Evolutionary conservation across 2,329 filamentous ascomycete species (phyloP).

Genomic region (Tympanopsis confertula): DNA sequence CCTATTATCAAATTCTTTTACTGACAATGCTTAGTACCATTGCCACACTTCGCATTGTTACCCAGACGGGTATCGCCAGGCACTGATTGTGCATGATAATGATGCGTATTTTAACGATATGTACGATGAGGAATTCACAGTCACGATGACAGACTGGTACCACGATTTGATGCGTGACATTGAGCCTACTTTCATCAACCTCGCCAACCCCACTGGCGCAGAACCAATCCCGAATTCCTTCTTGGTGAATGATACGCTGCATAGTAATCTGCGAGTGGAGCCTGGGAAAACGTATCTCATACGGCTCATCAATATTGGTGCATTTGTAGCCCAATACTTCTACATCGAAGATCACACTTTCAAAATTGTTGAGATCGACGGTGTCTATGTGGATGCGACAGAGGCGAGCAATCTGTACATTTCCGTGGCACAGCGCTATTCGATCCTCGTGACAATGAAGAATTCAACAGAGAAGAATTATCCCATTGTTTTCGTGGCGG

Average conservation of each 20-base stretch:
- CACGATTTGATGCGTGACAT: conserved; percentile 39
- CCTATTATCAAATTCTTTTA: too few relatives aligned
- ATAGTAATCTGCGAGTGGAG: conserved; percentile 28
- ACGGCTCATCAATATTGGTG: conserved; percentile 38
- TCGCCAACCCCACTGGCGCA: conserved; percentile 33
- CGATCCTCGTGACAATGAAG: conserved; percentile 33
- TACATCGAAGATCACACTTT: conserved; percentile 30
- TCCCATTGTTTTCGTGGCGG: conserved; percentile 23
- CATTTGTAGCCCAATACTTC: conserved; percentile 35
- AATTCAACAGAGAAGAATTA: conserved; percentile 31
- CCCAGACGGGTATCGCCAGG: conserved; percentile 43
- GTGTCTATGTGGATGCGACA: conserved; percentile 31
- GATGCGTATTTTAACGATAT: conserved; percentile 30
- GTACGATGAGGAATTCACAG: conserved; percentile 39
- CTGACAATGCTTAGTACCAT: conserved; percentile 71
- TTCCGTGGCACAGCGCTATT: conserved; percentile 34
- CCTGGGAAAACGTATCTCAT: conserved; percentile 40
- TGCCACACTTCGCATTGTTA: conserved; percentile 42
- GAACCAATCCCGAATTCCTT: conserved; percentile 42
- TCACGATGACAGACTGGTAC: conserved; percentile 52
- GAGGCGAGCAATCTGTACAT: conserved; percentile 32
- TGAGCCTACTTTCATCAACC: conserved; percentile 27
- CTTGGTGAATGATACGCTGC: conserved; percentile 37
- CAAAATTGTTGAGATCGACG: conserved; percentile 25
- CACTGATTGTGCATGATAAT: conserved; percentile 42